Base-by-base conservation (phyloP, 305 asterid species). In the Caryopteris hybrid region DNA sequence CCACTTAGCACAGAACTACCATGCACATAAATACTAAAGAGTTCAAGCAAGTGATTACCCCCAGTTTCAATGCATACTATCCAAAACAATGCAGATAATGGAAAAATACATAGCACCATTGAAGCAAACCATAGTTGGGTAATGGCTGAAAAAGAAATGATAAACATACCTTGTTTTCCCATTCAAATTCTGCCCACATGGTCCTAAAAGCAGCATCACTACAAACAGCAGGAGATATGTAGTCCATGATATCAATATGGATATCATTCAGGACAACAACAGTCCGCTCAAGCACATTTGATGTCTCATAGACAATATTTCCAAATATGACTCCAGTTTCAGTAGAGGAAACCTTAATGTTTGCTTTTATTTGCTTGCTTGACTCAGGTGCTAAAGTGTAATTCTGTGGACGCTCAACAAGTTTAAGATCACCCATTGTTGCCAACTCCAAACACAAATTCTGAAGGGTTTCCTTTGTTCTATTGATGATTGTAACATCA, bases 181-280 rank as follows among this genome's bases (percentile, higher is more conserved):
- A 85, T 68, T 85, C 91, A 74, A 85, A 85, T 70, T 85, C 91
- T 64, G 91, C 86, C 91, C 91, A 85, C 91, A 83, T 85, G 68
- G 88, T 79, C 60, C 88, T 75, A 69, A 85, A 85, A 39, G 86
- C 88, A 67, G 85, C 66, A 64, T 85, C 91, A 36, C 85, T 85
- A 59, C 91, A 85, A 36, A 76, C 88, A 60, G 91, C 91, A 12
- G 91, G 91, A 70, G 91, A 85, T 57, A 85, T 85, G 61, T 85
- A 85, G 76, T 85, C 91, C 91, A 85, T 85, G 74, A 85, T 85
- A 69, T 85, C 91, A 70, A 85, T 83, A 78, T 84, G 89, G 79
- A 84, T 84, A 72, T 84, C 89, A 57, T 81, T 84, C 58, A 84
- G 89, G 39, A 81, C 88, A 33, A 85, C 80, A 64, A 85, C 91